Evolutionary conservation across 768 basidiomycete genomes (phyloP).

Genomic region (Suillus americanus): DNA sequence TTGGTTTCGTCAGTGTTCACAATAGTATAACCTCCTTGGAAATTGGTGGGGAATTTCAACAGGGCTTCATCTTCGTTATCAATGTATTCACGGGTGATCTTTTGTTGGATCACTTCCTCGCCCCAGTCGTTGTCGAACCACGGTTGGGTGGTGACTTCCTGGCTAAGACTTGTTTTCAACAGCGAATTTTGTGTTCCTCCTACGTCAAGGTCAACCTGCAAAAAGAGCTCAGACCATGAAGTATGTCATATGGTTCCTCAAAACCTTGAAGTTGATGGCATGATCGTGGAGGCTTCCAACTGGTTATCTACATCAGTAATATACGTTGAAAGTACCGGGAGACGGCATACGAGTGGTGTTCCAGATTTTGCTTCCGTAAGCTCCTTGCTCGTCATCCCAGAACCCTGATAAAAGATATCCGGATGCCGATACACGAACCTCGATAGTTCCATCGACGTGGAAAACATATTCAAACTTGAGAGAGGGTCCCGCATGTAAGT

Average conservation of each 20-base stretch:
- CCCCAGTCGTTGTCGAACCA: conserved; percentile 67
- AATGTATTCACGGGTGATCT: conserved; percentile 47
- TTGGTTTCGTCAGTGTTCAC: conserved; percentile 55
- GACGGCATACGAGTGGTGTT: conserved; percentile 49
- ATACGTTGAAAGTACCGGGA: background rate
- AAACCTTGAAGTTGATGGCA: conserved; percentile 60
- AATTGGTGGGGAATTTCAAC: conserved; percentile 52
- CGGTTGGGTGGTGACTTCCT: conserved; percentile 47
- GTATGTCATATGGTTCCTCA: background rate
- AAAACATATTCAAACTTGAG: conserved; percentile 64
- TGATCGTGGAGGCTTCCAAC: conserved; percentile 74
- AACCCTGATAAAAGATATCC: conserved; percentile 68
- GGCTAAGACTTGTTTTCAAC: conserved; percentile 46
- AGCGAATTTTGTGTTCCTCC: conserved; percentile 59
- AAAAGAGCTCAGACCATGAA: conserved; percentile 6
- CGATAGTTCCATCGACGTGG: conserved; percentile 64
- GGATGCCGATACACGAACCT: conserved; percentile 64
- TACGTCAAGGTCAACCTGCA: conserved; percentile 62
- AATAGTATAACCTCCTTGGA: conserved; percentile 57
- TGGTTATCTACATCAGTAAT: conserved; percentile 16
- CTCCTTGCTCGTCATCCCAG: conserved; percentile 49
- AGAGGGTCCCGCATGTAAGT: background rate
- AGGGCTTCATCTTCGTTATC: conserved; percentile 51
- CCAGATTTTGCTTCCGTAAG: conserved; percentile 58
- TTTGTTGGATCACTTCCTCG: conserved; percentile 51